Percentiles rank a stretch among this genome's conserved stretches.
Conservation (phyloP, 1,139 yeast species). For the Candida sojae region DNA sequence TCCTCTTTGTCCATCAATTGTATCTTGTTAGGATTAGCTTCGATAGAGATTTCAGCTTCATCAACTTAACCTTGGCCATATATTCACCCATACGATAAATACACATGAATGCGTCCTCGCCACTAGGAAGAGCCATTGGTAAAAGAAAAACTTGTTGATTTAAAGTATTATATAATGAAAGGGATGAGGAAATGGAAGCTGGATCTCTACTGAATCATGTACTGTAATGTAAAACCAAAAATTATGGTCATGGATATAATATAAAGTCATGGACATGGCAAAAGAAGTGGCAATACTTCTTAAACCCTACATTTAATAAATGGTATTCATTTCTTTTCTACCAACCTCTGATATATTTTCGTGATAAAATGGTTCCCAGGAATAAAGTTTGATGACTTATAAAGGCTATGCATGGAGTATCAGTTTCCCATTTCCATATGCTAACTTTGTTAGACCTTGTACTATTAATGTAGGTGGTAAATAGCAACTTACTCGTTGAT, state of each 20-base stretch:
- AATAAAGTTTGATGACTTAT: too few species aligned
- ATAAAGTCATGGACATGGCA: conserved; percentile 58
- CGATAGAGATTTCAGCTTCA: conserved; percentile 16
- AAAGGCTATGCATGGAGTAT: too few species aligned
- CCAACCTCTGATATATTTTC: too few species aligned
- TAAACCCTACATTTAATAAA: too few species aligned
- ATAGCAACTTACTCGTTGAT: too few species aligned
- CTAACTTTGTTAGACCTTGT: too few species aligned
- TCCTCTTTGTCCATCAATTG: conserved; percentile 22
- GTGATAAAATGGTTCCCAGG: too few species aligned
- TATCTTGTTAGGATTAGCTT: conserved; percentile 25
- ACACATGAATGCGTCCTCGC: conserved; percentile 69
- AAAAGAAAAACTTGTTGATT: conserved; percentile 56
- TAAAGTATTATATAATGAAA: conserved; percentile 69
- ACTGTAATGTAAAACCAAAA: conserved; percentile 64
- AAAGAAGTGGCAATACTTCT: too few species aligned
- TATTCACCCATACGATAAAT: conserved; percentile 58
- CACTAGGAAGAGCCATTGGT: conserved; percentile 66
- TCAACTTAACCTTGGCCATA: conserved; percentile 35
- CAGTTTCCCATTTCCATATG: too few species aligned
- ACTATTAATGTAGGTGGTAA: too few species aligned
- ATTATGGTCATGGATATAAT: conserved; percentile 70
- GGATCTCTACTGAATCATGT: conserved; percentile 49
- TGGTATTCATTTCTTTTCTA: too few species aligned
- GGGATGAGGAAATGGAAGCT: conserved; percentile 76